Evolutionary conservation across 306 rosid genomes (phyloP).

Genomic region (Inga laurina): DNA sequence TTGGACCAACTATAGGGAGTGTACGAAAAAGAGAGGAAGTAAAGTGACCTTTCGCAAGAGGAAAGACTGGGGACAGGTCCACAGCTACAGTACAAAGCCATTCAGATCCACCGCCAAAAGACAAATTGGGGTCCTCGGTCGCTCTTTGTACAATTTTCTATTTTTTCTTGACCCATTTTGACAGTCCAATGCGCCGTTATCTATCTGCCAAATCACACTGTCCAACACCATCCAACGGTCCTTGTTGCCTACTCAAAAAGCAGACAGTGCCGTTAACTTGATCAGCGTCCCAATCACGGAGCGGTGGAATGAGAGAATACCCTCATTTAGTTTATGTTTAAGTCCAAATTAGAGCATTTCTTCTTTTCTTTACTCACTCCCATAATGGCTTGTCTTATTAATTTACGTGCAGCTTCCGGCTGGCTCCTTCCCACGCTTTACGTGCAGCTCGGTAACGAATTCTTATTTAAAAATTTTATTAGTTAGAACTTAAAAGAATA

Average conservation of each 20-base stretch:
- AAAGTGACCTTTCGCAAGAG: slow-evolving; percentile 31
- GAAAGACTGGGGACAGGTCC: slow-evolving; percentile 2
- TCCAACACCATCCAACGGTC: slow-evolving; percentile 15
- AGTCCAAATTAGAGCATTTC: not conserved
- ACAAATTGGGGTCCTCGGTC: not conserved
- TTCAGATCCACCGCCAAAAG: slow-evolving; percentile 6
- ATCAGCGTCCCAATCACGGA: not conserved
- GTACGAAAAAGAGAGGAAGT: not conserved
- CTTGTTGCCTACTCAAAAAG: not conserved
- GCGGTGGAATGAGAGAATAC: not conserved
- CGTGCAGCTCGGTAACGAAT: not conserved
- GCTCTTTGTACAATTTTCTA: not conserved
- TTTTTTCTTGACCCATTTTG: not conserved
- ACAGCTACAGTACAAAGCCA: not conserved
- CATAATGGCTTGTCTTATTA: slow-evolving; percentile 33
- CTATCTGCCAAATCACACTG: not conserved
- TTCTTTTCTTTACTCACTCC: not conserved
- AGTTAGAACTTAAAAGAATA: too few relatives aligned
- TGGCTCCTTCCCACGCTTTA: not conserved
- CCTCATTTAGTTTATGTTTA: too few relatives aligned
- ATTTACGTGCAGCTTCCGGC: slow-evolving; percentile 18
- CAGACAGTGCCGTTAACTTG: not conserved
- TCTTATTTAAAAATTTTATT: too few relatives aligned
- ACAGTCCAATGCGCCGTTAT: not conserved
- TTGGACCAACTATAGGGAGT: not conserved